phyloP scores from a whole-genome alignment of 2,329 filamentous ascomycete genomes.

The Neonectria neomacrospora region DNA sequence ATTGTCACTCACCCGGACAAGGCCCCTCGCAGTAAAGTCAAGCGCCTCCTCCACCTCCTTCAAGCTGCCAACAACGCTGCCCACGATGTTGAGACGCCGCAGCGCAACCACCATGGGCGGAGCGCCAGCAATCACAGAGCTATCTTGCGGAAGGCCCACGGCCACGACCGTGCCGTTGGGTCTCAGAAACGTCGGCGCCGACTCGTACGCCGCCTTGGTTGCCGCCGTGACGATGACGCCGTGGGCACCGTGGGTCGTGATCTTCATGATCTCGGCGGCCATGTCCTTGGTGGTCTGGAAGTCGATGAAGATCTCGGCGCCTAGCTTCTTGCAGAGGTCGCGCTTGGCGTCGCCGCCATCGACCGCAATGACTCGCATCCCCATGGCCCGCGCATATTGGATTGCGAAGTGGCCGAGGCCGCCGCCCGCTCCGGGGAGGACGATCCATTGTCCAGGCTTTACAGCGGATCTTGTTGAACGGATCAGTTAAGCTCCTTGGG shows the following conservation, averaged over 20 bases:
- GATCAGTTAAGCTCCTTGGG: background rate
- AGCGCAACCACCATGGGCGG: conserved; percentile 33
- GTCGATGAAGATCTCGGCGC: conserved; percentile 79
- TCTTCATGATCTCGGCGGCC: conserved; percentile 78
- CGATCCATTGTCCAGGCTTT: conserved; percentile 77
- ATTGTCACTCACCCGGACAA: conserved; percentile 34
- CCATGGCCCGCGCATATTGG: conserved; percentile 91
- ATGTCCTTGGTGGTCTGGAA: conserved; percentile 79
- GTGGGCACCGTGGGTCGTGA: conserved; percentile 82
- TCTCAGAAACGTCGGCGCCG: conserved; percentile 85
- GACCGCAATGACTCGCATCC: conserved; percentile 79
- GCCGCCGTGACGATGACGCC: conserved; percentile 87
- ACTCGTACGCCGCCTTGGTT: conserved; percentile 91
- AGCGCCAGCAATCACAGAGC: conserved; percentile 35
- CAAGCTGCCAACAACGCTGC: conserved; percentile 38
- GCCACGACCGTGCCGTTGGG: conserved; percentile 82
- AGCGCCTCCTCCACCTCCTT: conserved; percentile 43
- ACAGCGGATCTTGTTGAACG: conserved; percentile 61
- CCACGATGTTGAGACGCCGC: conserved; percentile 38
- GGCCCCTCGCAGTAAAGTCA: conserved; percentile 40
- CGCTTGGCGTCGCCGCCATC: conserved; percentile 84
- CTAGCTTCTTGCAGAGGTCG: conserved; percentile 74
- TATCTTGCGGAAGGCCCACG: conserved; percentile 75
- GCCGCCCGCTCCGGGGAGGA: conserved; percentile 86
- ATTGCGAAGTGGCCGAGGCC: conserved; percentile 79